These are phyloP conservation scores for Talaromyces sp. DNA, from an alignment of 2,329 filamentous ascomycete genomes.

Conservation along the genomic window DNA sequence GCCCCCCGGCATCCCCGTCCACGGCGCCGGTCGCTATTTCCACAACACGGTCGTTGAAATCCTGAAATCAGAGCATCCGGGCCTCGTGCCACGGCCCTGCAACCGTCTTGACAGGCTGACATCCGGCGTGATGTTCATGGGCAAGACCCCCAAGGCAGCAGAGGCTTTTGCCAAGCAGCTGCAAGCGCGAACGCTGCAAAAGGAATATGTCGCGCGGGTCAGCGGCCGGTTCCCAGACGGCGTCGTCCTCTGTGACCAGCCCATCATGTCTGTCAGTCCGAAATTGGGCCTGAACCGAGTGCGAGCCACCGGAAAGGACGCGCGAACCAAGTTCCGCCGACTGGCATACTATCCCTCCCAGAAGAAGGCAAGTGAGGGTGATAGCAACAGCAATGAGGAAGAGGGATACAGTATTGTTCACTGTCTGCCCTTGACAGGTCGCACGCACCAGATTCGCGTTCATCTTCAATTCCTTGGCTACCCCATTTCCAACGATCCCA, in stretches of 20 bases:
- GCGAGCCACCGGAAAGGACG: constrained; percentile 85
- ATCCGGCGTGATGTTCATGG: constrained; percentile 97
- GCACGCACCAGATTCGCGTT: constrained; percentile 91
- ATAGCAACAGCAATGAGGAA: constrained; percentile 35
- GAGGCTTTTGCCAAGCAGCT: constrained; percentile 74
- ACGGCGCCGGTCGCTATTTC: constrained; percentile 91
- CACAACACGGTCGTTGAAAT: constrained; percentile 95
- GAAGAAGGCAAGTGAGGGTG: constrained; percentile 20
- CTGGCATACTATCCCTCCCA: constrained; percentile 78
- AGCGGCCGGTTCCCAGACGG: constrained; percentile 88
- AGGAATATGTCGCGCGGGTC: constrained; percentile 91
- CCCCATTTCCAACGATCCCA: constrained; percentile 94
- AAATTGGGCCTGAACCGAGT: constrained; percentile 92
- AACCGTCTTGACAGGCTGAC: constrained; percentile 92
- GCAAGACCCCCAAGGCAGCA: constrained; percentile 75
- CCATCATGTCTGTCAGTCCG: constrained; percentile 88
- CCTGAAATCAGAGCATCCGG: constrained; percentile 68
- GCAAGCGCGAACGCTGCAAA: constrained; percentile 73
- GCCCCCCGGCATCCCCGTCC: constrained; percentile 88
- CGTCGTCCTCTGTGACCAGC: constrained; percentile 86
- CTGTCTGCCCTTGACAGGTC: constrained; percentile 85
- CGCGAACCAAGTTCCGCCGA: constrained; percentile 84
- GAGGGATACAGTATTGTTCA: constrained; percentile 91
- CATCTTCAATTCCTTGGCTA: constrained; percentile 92
- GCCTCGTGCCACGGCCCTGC: constrained; percentile 65